Base-by-base conservation (phyloP, 495 filamentous ascomycete species). In the Trichoderma asperelloides region DNA sequence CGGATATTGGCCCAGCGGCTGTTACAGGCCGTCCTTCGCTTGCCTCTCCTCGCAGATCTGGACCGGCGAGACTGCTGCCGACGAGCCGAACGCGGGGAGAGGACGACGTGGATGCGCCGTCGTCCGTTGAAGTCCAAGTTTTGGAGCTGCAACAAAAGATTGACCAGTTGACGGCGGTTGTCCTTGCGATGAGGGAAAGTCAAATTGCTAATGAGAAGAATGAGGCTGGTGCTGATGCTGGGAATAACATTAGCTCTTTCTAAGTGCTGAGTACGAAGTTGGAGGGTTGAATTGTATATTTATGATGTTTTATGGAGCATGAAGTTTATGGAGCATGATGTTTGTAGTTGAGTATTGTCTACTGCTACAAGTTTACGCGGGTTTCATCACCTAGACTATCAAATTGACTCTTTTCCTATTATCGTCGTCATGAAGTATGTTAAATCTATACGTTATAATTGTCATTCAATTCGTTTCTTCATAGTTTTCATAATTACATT, bases 111-210 rank as follows among this genome's bases (percentile, higher is more conserved):
- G 69, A 76, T 51, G 71, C 71, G 23, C 70, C 74, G 18, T 74
- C 68, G 25, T 75, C 79, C 66, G 72, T 80, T n/a, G 78, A 81
- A 64, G 73, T 72, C 1, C 74, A 70, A n/a, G 79, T 83, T 65
- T 73, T 74, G 4, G 81, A 83, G 30, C 51, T 83, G 63, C 65
- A 76, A 9, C 70, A 71, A 33, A 83, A 82, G 75, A 82, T 83
- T 66, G 81, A 83, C 66, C 74, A 76, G 4, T 60, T 83, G 65
- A 81, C 81, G 2, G 74, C 77, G 49, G 65, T 82, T 33, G 74
- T 83, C 15, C 60, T 81, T 25, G 66, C 72, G 25, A 65, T 83
- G 67, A 80, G 81, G 67, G 64, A 71, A 18, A n/a, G 33, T n/a
- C 55, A 63, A 27, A 21, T 43, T 15, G 15, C 28, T 7, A 40